Percentiles rank a stretch among this genome's conserved stretches.
Conservation (phyloP, 1,139 yeast genomes). For the Candida tropicalis region DNA sequence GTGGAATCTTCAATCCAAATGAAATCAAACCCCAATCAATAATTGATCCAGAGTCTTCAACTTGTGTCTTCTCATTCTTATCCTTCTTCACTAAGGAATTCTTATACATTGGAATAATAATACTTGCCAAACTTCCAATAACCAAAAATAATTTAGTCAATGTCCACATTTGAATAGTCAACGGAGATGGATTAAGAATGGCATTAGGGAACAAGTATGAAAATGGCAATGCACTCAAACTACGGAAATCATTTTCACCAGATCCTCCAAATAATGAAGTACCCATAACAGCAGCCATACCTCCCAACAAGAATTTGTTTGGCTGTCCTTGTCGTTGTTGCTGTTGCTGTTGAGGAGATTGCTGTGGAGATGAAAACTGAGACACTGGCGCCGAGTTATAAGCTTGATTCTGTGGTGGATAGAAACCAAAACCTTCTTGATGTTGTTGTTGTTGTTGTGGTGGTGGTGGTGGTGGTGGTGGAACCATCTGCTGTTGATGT, state of each 20-base stretch:
- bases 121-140: slow-evolving; percentile 27
- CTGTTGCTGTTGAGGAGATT: slow-evolving; percentile 11
- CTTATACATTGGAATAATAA: slow-evolving; percentile 28
- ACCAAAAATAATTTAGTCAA: slow-evolving; percentile 30
- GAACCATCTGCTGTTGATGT: slow-evolving; percentile 2
- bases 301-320: slow-evolving; percentile 52
- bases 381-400: slow-evolving; percentile 21
- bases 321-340: slow-evolving; percentile 18
- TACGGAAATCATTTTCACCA: slow-evolving; percentile 40
- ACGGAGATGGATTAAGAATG: slow-evolving; percentile 27
- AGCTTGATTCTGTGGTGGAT: slow-evolving; percentile 22
- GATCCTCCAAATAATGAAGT: slow-evolving; percentile 43
- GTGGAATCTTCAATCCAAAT: slow-evolving; percentile 36
- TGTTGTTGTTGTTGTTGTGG: slow-evolving; percentile 12
- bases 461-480: slow-evolving; percentile 7
- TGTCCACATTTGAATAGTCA: slow-evolving; percentile 29
- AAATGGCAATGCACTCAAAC: slow-evolving; percentile 41
- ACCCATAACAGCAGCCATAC: slow-evolving; percentile 58
- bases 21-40: slow-evolving; percentile 29
- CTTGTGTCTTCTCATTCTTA: neutral
- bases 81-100: slow-evolving; percentile 7
- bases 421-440: slow-evolving; percentile 25
- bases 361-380: slow-evolving; percentile 20
- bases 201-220: slow-evolving; percentile 28
- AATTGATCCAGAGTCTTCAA: neutral